Base-by-base conservation (phyloP, 495 filamentous ascomycete species). In the Trichocladium uniseriatum region DNA sequence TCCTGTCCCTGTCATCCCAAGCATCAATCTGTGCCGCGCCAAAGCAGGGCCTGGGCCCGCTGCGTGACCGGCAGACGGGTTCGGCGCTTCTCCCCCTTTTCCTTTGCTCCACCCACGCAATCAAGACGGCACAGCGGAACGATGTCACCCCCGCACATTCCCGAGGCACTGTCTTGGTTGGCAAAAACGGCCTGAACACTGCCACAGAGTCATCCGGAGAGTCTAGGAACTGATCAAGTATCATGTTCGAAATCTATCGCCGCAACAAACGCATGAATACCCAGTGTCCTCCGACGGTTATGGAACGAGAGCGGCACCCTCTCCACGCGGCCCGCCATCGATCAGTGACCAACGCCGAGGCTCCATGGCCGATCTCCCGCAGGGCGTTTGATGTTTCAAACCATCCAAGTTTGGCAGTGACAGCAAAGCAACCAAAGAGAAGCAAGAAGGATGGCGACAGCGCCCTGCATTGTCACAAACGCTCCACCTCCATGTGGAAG, bases 281-380 rank as follows among this genome's bases (percentile, higher is more conserved):
- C n/a, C n/a, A n/a, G n/a, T n/a, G n/a, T n/a, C n/a, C n/a, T n/a
- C n/a, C n/a, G n/a, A n/a, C n/a, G n/a, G n/a, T n/a, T n/a, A n/a
- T n/a, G n/a, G n/a, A n/a, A n/a, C n/a, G n/a, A n/a, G n/a, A n/a
- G n/a, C n/a, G n/a, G n/a, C n/a, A n/a, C n/a, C n/a, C n/a, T n/a
- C n/a, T n/a, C n/a, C n/a, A n/a, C n/a, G n/a, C n/a, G n/a, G n/a
- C n/a, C n/a, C n/a, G n/a, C n/a, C n/a, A n/a, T n/a, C n/a, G n/a
- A n/a, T n/a, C n/a, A n/a, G n/a, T n/a, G 47, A 49, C 34, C 29
- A 27, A 40, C 29, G 21, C 47, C 31, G n/a, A 42, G 28, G 15
- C 28, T 35, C 20, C 18, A 50, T 1, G 19, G 29, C 39, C 20
- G 48, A 50, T 50, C 40, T 50, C 48, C 48, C 48, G 48, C 21